Conservation (phyloP, 129 eudicot genomes). For the Sambucus nigra region DNA sequence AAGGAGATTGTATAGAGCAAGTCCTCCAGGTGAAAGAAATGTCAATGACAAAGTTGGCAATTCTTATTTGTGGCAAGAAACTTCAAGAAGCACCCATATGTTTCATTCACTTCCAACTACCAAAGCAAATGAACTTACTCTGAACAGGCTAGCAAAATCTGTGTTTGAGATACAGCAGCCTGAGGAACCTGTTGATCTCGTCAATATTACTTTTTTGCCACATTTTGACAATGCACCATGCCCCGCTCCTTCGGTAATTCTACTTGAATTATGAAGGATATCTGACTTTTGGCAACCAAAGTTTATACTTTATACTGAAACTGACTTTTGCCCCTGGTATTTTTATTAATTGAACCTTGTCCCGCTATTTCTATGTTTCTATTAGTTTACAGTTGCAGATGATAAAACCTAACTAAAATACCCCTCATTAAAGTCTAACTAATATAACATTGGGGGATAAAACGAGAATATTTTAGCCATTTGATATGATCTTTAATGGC, state of each 20-base stretch:
- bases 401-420: too few species aligned
- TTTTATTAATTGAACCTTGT: neutral
- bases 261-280: conserved; percentile 4
- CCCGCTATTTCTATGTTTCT: too few species aligned
- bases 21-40: conserved; percentile 18
- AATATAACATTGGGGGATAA: too few species aligned
- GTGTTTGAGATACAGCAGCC: conserved; percentile 29
- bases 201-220: conserved; percentile 9
- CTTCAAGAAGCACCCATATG: conserved; percentile 6
- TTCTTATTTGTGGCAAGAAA: conserved; percentile 19
- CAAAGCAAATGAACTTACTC: conserved; percentile 37
- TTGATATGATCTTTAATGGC: too few species aligned
- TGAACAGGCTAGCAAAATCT: conserved; percentile 37
- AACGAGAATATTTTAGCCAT: too few species aligned
- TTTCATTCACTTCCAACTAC: conserved; percentile 27
- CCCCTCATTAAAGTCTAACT: too few species aligned
- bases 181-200: conserved; percentile 18
- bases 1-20: conserved; percentile 9
- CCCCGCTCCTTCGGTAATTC: conserved; percentile 27
- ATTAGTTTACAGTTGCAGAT: too few species aligned
- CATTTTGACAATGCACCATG: conserved; percentile 19
- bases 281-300: too few species aligned
- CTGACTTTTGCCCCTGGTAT: neutral
- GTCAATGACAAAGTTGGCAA: conserved; percentile 7
- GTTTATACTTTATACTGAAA: too few species aligned